phyloP scores from a whole-genome alignment of 495 filamentous ascomycete species.

The Penicillium herquei region DNA sequence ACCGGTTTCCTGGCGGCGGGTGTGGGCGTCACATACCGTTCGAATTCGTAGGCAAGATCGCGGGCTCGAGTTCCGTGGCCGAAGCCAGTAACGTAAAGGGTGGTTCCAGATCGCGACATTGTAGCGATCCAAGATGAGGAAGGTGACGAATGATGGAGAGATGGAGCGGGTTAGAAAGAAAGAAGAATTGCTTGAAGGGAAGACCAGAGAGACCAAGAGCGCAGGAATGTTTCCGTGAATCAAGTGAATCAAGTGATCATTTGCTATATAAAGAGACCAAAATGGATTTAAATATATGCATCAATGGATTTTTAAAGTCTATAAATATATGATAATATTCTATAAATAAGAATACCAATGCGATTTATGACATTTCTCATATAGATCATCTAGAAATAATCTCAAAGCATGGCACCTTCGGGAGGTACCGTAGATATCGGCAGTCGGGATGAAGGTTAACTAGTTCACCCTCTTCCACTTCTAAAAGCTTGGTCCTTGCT shows the following conservation, averaged over 20 bases:
- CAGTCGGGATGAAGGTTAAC: slow-evolving; percentile 23
- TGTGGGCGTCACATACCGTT: slow-evolving; percentile 84
- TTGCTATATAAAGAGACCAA: not conserved
- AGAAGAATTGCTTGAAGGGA: slow-evolving; percentile 14
- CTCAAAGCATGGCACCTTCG: slow-evolving; percentile 9
- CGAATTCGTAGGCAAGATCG: slow-evolving; percentile 99
- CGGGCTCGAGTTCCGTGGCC: slow-evolving; percentile 98
- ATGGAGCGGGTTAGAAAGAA: slow-evolving; percentile 5
- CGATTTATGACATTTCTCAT: not conserved
- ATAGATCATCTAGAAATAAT: not conserved
- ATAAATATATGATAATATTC: too few relatives aligned
- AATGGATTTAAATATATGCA: not conserved
- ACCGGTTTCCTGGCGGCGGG: slow-evolving; percentile 34
- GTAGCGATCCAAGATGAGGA: slow-evolving; percentile 14
- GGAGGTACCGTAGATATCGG: slow-evolving; percentile 30
- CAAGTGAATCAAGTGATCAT: slow-evolving; percentile 5
- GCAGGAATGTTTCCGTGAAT: slow-evolving; percentile 12
- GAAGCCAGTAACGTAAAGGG: slow-evolving; percentile 96
- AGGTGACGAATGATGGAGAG: not conserved
- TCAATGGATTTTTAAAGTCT: not conserved
- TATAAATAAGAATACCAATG: too few relatives aligned
- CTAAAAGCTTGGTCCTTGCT: not conserved
- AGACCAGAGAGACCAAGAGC: slow-evolving; percentile 4
- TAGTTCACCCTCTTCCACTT: slow-evolving; percentile 5
- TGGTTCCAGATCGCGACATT: slow-evolving; percentile 93